Percentiles rank a stretch among this genome's conserved stretches.
phyloP scores from a whole-genome alignment of 805 yeast genomes.

The Tetrapisispora iriomotensis region DNA sequence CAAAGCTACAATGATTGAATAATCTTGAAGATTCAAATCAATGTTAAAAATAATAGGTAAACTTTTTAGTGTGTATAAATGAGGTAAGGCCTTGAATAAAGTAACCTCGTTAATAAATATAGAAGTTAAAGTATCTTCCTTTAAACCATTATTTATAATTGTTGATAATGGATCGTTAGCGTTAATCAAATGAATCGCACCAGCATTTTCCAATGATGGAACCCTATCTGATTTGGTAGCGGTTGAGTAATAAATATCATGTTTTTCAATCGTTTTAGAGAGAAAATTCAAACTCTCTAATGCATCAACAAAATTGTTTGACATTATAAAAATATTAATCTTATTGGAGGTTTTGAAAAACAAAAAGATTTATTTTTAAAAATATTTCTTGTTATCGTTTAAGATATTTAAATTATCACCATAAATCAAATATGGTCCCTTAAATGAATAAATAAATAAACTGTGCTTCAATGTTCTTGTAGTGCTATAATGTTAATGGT shows the following conservation, averaged over 20 bases:
- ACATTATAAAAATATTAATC: not conserved
- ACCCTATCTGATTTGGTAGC: conserved; percentile 9
- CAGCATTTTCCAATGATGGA: conserved; percentile 3
- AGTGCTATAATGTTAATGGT: too few species aligned
- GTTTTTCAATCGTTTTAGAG: not conserved
- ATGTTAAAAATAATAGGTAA: conserved; percentile 51
- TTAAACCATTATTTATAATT: conserved; percentile 12
- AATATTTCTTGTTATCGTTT: too few species aligned
- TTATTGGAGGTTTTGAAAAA: not conserved
- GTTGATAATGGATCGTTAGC: conserved; percentile 26
- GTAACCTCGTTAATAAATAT: conserved; percentile 45
- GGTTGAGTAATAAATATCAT: conserved; percentile 16
- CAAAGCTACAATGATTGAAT: conserved; percentile 56
- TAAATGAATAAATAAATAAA: too few species aligned
- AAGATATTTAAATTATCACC: too few species aligned
- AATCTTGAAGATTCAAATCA: conserved; percentile 51
- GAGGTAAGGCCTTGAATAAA: conserved; percentile 52
- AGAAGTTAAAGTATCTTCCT: conserved; percentile 29
- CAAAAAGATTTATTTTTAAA: too few species aligned
- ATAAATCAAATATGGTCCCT: too few species aligned
- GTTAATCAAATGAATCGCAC: conserved; percentile 17
- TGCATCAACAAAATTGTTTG: not conserved
- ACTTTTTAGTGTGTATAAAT: conserved; percentile 35
- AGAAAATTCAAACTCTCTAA: not conserved
- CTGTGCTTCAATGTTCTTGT: too few species aligned